These are phyloP conservation scores for Caryopteris hybrid DNA, from an alignment of 305 asterid species.

Conservation along the genomic window DNA sequence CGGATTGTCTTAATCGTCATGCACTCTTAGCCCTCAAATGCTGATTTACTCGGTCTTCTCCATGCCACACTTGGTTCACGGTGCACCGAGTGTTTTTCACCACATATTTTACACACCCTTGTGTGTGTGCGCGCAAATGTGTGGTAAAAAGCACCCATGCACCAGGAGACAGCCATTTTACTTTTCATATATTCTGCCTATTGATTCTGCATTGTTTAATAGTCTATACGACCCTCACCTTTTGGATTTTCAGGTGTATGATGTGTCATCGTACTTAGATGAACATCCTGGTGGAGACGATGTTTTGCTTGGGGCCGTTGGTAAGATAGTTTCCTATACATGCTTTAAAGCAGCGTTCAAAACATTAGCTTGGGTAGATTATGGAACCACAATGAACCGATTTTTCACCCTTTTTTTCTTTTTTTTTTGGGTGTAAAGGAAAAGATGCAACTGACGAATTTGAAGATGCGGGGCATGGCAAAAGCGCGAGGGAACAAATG, in stretches of 20 bases:
- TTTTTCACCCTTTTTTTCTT: neutral
- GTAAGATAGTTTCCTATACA: constrained; percentile 25
- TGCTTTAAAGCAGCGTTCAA: neutral
- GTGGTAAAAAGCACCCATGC: too few species aligned
- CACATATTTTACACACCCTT: too few species aligned
- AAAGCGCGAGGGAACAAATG: constrained; percentile 72
- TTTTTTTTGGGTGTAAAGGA: constrained; percentile 40
- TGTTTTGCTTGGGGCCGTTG: constrained; percentile 57
- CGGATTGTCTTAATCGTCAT: neutral
- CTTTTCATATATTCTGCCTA: too few species aligned
- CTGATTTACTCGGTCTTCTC: too few species aligned
- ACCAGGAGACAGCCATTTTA: too few species aligned
- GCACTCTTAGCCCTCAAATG: neutral
- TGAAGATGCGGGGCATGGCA: constrained; percentile 95
- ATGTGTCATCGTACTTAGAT: constrained; percentile 78
- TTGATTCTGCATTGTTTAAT: neutral
- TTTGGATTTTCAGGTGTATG: constrained; percentile 68
- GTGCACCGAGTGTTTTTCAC: too few species aligned
- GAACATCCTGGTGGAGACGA: constrained; percentile 98
- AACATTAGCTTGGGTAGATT: neutral
- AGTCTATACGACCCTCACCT: neutral
- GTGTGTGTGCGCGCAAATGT: too few species aligned
- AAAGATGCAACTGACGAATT: constrained; percentile 89
- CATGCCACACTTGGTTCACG: too few species aligned
- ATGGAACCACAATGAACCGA: neutral